Evolutionary conservation across 345 rosid genomes (phyloP).

Genomic region (Excoecaria agallocha): DNA sequence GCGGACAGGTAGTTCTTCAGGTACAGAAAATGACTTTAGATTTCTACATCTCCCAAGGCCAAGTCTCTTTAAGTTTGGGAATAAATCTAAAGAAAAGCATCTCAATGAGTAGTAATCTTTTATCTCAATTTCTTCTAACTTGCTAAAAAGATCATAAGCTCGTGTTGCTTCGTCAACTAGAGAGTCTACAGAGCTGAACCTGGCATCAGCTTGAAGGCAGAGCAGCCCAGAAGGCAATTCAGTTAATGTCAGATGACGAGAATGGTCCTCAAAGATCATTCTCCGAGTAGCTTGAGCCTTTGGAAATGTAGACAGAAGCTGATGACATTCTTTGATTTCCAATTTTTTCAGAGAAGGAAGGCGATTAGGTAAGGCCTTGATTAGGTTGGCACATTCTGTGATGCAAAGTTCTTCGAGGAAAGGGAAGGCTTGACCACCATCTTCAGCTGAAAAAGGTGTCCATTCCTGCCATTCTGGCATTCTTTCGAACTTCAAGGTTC

Average conservation of each 20-base stretch:
- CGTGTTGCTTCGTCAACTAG: slow-evolving; percentile 6
- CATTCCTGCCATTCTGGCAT: slow-evolving; percentile 14
- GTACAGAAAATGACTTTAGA: slow-evolving; percentile 6
- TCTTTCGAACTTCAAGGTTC: slow-evolving; percentile 9
- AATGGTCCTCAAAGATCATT: slow-evolving; percentile 9
- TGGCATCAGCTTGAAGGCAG: neutral
- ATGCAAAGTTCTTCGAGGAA: slow-evolving; percentile 12
- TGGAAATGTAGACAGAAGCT: slow-evolving; percentile 17
- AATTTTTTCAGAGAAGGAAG: slow-evolving; percentile 17
- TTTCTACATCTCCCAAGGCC: slow-evolving; percentile 5
- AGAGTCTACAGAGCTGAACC: neutral
- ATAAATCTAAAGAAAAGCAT: slow-evolving; percentile 20
- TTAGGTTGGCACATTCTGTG: slow-evolving; percentile 11
- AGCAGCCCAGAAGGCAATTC: slow-evolving; percentile 11
- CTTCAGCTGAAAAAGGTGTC: neutral
- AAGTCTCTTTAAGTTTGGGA: slow-evolving; percentile 11
- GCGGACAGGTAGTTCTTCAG: neutral
- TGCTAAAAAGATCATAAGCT: neutral
- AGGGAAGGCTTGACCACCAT: slow-evolving; percentile 22
- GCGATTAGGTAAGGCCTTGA: slow-evolving; percentile 7
- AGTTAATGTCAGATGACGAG: neutral
- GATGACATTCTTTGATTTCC: slow-evolving; percentile 1
- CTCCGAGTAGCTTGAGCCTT: neutral
- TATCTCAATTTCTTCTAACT: slow-evolving; percentile 10
- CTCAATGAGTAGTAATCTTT: neutral